Base-by-base conservation (phyloP, 306 rosid genomes). In the Vachellia pachyceras region DNA sequence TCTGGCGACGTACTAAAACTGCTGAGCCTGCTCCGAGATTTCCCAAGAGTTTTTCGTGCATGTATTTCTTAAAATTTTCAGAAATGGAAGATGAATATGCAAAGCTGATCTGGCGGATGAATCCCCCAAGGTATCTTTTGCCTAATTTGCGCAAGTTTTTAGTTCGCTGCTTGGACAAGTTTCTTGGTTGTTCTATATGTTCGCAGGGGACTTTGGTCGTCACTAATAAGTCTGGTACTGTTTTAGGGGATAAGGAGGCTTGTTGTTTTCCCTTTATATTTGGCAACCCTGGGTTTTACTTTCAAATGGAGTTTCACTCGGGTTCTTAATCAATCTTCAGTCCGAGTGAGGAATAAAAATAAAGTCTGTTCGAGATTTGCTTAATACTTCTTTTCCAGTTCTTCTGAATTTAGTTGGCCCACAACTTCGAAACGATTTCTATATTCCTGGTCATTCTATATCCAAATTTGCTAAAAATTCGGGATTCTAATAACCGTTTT, bases 41-140 rank as follows among this genome's bases (percentile, higher is more conserved):
- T 23, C 36, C 3, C 5, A 13, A 70, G 1, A 11, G 5, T 13
- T 22, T 41, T 42, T 12, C 7, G 7, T 11, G 5, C 9, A 55
- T 10, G 18, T 14, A 0, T 22, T 44, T 45, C 15, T 45, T 45
- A 3, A 3, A 41, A 2, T 42, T 45, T 45, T 14, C 60, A 46
- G 42, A 71, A 71, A 71, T 71, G 76, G 76, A 71, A n/a, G 76
- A 71, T 47, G 76, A 71, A 47, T 71, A 71, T 46, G 76, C 76
- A 3, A 71, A 71, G 76, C 60, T 71, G 8, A 71, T 71, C 20
- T 25, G 76, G 58, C 33, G 76, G 60, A 71, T 71, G 76, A 71
- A 71, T 46, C 76, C 76, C 4, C 76, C 76, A 3, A 71, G 76
- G 76, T 71, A 25, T 12, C 33, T 47, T 15, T 69, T 69, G 35